These are phyloP conservation scores for Mortierella claussenii DNA, from an alignment of 192 early-diverging fungal species.

Conservation along the genomic window DNA sequence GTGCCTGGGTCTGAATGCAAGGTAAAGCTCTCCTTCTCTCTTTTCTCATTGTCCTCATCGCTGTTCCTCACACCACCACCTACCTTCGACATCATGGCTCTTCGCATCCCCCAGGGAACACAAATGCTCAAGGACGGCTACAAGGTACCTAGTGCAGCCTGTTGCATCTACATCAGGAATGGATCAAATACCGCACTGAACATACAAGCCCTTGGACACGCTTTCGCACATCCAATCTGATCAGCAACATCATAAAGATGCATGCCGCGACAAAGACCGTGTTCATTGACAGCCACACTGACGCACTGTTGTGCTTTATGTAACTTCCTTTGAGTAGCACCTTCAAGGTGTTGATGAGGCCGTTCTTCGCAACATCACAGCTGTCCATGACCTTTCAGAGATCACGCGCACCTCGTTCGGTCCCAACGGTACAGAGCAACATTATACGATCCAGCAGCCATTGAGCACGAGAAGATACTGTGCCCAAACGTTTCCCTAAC, in stretches of 20 bases:
- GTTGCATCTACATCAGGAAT: too few relatives aligned
- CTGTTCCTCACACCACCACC: conserved; percentile 1
- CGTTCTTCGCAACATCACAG: conserved; percentile 93
- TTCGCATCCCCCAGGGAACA: conserved; percentile 52
- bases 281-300: conserved; percentile 10
- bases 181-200: too few relatives aligned
- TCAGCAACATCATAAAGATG: too few relatives aligned
- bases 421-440: conserved; percentile 84
- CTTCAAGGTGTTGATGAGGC: conserved; percentile 97
- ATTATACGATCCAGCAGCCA: too few relatives aligned
- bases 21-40: neutral
- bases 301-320: neutral
- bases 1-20: neutral
- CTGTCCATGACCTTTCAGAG: conserved; percentile 92
- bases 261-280: neutral
- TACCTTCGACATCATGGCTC: conserved; percentile 29
- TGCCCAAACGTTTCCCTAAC: neutral
- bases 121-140: conserved; percentile 56
- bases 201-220: too few relatives aligned
- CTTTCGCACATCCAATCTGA: too few relatives aligned
- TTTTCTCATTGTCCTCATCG: neutral
- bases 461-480: too few relatives aligned
- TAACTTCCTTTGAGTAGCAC: conserved; percentile 62
- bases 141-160: conserved; percentile 47
- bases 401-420: conserved; percentile 96